Evolutionary conservation across 2,329 filamentous ascomycete species (phyloP).

Genomic region (Massarina eburnea): DNA sequence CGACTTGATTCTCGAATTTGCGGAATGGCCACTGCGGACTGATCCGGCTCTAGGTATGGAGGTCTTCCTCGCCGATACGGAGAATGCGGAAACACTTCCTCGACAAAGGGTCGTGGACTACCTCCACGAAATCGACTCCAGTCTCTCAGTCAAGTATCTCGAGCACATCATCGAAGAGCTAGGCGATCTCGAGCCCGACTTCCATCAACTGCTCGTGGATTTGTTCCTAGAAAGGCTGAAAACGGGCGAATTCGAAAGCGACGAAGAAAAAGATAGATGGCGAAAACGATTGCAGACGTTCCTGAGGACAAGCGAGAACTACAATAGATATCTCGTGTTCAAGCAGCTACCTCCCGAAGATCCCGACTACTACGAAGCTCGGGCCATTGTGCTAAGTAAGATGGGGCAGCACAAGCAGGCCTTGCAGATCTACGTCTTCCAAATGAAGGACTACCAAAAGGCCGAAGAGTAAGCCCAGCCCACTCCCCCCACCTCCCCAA

Average conservation of each 20-base stretch:
- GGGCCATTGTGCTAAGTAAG: constrained; percentile 87
- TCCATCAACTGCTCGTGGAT: constrained; percentile 82
- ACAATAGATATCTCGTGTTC: constrained; percentile 78
- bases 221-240: constrained; percentile 64
- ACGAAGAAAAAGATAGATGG: constrained; percentile 48
- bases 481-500: not conserved
- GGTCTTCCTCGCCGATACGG: constrained; percentile 87
- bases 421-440: constrained; percentile 96
- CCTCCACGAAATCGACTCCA: constrained; percentile 67
- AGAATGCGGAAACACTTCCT: constrained; percentile 89
- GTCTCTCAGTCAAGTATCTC: constrained; percentile 77
- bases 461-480: constrained; percentile 73
- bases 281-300: constrained; percentile 72
- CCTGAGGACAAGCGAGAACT: constrained; percentile 73
- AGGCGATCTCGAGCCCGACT: constrained; percentile 78
- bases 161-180: constrained; percentile 90
- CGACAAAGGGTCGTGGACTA: constrained; percentile 75
- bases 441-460: constrained; percentile 80
- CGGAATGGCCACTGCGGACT: constrained; percentile 78
- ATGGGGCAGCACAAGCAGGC: constrained; percentile 96
- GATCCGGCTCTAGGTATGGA: constrained; percentile 83
- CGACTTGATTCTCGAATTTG: constrained; percentile 88
- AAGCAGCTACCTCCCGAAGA: constrained; percentile 79
- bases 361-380: constrained; percentile 81
- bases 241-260: constrained; percentile 31